Conservation (phyloP, 768 basidiomycete genomes). For the Hygrophorus russula region DNA sequence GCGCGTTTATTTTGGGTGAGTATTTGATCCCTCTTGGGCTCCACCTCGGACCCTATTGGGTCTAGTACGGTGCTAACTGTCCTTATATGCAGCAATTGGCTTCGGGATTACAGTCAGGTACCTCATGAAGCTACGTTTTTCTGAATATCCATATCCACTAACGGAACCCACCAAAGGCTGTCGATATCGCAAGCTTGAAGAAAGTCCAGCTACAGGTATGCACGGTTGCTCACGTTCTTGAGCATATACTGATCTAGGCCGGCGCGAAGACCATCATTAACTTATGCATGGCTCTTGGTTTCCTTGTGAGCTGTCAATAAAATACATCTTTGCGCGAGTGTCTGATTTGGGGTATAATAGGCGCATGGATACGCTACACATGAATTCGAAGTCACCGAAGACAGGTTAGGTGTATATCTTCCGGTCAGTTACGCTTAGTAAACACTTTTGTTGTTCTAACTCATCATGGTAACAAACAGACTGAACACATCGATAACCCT, state of each 20-base stretch:
- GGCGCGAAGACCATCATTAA: conserved; percentile 68
- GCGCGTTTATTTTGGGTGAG: conserved; percentile 72
- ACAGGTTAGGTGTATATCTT: conserved; percentile 77
- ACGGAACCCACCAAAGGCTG: conserved; percentile 35
- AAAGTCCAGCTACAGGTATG: conserved; percentile 57
- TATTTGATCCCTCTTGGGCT: background rate
- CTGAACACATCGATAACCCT: conserved; percentile 88
- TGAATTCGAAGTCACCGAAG: conserved; percentile 78
- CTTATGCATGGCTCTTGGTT: conserved; percentile 83
- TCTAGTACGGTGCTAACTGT: background rate
- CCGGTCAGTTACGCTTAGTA: conserved; percentile 39
- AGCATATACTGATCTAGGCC: background rate
- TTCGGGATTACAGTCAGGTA: conserved; percentile 80
- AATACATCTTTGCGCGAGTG: background rate
- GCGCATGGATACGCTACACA: conserved; percentile 73
- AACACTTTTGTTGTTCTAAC: background rate
- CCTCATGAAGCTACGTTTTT: conserved; percentile 1
- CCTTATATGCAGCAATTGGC: conserved; percentile 53
- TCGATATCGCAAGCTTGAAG: conserved; percentile 73
- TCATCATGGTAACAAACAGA: conserved; percentile 22
- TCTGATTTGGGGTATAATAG: conserved; percentile 19
- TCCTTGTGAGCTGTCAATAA: conserved; percentile 41
- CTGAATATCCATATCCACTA: background rate
- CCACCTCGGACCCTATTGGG: background rate
- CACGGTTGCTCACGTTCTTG: background rate